Evolutionary conservation across 2,329 filamentous ascomycete genomes (phyloP), one percentile per base, ranked within the genome.

Genomic region (Orbilia brochopaga): DNA sequence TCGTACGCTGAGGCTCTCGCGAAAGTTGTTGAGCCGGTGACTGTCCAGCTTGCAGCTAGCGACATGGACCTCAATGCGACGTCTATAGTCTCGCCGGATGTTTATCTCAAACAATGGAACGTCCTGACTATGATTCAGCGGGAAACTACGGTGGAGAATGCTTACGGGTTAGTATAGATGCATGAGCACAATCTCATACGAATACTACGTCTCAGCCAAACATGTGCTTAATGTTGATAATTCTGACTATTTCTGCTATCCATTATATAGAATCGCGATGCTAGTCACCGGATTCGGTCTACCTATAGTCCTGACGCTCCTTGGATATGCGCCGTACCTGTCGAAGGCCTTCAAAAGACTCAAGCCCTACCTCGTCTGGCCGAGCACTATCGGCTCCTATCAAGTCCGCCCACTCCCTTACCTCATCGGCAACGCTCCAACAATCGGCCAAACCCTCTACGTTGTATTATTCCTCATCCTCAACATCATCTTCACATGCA

Each of bases 391-490:
- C 53, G 77, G 78, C 8, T 77, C 74, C 1, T 78, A 79, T 57
- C 75, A 79, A 19, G 69, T 77, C 40, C 78, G 76, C 6, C 78
- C 78, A 5, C 74, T 81, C 5, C 79, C 78, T 0, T 79, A 58
- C 44, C 75, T 77, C 1, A 75, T 79, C 7, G 78, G 79, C 1
- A 80, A 81, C 60, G 77, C 77, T 1, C 82, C 82, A 0, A 83
- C 81, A 0, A 63, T 79, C 0, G 82, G 82, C 0, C 82, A 83
- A 48, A 75, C 77, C 6, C 57, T 83, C 11, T 84, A 81, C 75
- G 81, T 85, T 35, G 48, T 77, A 10, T 76, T 80, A 52, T 76
- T 83, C 17, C 2, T 81, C 17, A 73, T 75, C 15, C 74, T 82
- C 19, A 83, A 83, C 66, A 62, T 79, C 11, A 51, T 80, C 11